Evolutionary conservation across 1,139 yeast species (phyloP).

Genomic region (Protomyces gravidus): DNA sequence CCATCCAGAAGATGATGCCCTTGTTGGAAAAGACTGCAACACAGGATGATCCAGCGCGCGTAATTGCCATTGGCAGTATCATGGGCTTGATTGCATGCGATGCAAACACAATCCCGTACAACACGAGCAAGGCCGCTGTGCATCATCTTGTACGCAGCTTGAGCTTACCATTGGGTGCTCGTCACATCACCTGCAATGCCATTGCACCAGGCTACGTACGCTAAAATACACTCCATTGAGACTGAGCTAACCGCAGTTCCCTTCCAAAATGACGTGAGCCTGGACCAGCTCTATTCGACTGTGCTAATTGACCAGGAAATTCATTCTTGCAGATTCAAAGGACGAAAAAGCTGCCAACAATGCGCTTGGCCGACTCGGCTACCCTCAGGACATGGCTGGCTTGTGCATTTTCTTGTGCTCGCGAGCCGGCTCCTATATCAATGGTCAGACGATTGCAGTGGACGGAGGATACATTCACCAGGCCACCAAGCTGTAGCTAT

Average conservation of each 20-base stretch:
- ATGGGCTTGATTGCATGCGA: conserved; percentile 39
- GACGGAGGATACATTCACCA: conserved; percentile 55
- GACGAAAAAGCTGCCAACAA: conserved; percentile 47
- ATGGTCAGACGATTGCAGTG: conserved; percentile 63
- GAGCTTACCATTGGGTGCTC: conserved; percentile 68
- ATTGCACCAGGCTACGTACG: conserved; percentile 52
- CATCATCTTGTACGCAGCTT: conserved; percentile 63
- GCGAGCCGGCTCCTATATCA: conserved; percentile 57
- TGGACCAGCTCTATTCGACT: no score
- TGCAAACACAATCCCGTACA: conserved; percentile 49
- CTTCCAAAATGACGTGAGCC: conserved; percentile 74
- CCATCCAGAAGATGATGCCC: conserved; percentile 61
- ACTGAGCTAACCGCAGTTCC: conserved; percentile 64
- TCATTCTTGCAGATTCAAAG: conserved; percentile 50
- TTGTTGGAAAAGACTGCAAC: conserved; percentile 55
- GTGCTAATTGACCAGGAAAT: no score
- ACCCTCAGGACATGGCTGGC: conserved; percentile 56
- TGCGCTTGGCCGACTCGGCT: conserved; percentile 65
- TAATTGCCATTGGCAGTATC: conserved; percentile 66
- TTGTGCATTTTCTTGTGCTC: conserved; percentile 60
- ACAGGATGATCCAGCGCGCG: conserved; percentile 59
- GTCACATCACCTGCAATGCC: conserved; percentile 61
- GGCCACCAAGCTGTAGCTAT: background rate
- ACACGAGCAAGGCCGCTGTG: conserved; percentile 74
- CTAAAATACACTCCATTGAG: no score